Base-by-base conservation (phyloP, 2,329 filamentous ascomycete genomes). In the Camillea tinctor region DNA sequence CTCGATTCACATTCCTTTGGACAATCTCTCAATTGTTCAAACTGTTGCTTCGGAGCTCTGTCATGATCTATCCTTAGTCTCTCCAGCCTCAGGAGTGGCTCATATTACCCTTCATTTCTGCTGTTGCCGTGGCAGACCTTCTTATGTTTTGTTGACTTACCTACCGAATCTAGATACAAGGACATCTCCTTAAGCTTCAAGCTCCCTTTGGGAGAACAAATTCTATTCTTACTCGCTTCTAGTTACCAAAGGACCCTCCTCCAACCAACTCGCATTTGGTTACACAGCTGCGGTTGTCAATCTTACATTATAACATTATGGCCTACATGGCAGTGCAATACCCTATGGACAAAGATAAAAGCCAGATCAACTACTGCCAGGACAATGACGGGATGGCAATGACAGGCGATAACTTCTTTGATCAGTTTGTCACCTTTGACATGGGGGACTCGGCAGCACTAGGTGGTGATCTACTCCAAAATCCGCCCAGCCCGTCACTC, bases 391-490 rank as follows among this genome's bases (percentile, higher is more conserved):
- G 71, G 62, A 63, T 69, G 6, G 64, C 56, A 52, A 64, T 67
- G 64, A 58, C 69, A 55, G 63, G 57, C 30, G 71, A 73, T 17
- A 68, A 68, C 60, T 70, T 73, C 70, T 73, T 73, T 71, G 72
- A 74, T 49, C 69, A 73, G 50, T 74, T 68, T 54, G 52, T 73
- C 55, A 72, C 67, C 68, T 74, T 73, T 70, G 72, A 74, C 44
- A 9, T 60, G 20, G 65, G 64, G 52, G 72, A 73, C 60, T 61
- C 63, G 30, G 24, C 64, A 44, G 57, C 56, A n/a, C 56, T 67
- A 50, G 62, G 59, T 23, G 59, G 61, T 50, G 66, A 69, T 20
- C 54, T 67, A 15, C 60, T 71, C 54, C 63, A 67, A 3, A 66
- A 71, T 57, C 72, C 70, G 20, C 71, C 69, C 20, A 74, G 71